Base-by-base conservation (phyloP, 83 land plant genomes). In the Picea abies region DNA sequence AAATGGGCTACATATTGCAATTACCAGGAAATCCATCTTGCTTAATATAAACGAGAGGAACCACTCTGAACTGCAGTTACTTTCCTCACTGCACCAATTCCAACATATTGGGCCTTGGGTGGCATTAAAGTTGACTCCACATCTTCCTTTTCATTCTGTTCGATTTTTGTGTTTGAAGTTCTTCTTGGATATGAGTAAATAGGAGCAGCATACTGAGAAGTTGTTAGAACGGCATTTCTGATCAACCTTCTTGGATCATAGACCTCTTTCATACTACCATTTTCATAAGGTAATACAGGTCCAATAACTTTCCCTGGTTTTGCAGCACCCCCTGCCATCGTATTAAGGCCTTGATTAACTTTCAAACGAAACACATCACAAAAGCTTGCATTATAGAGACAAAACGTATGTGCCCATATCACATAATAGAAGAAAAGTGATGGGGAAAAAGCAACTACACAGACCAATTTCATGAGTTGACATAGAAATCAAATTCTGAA, bases 231-330 rank as follows among this genome's bases (percentile, higher is more conserved):
- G 14, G 92, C 39, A 70, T 86, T 88, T 82, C 94, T 86, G 29
- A 83, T 79, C 52, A 84, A 32, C 12, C 84, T 78, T 81, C 94
- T 83, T 39, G 89, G 92, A 81, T 88, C 89, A 68, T 90, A 88
- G 19, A 88, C 26, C 39, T 88, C 94, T 56, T 83, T 88, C 0
- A 81, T 60, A 20, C 61, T 84, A 47, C 86, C 90, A 82, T 82
- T 92, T 63, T 90, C 92, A 82, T 85, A 79, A 2, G 87, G 87
- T 23, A 83, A 32, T 20, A 83, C 87, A 26, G 87, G 87, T 22
- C 87, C 87, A 58, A 83, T 64, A 26, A 79, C 82, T 72, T 86
- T 86, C 19, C 87, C 85, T 17, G 82, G 84, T 62, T 49, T 86
- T 23, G 87, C 85, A 60, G 85, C 63, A 81, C 58, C 26, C 17